Evolutionary conservation across 2,329 filamentous ascomycete genomes (phyloP).

Genomic region (Endothia cerciana): DNA sequence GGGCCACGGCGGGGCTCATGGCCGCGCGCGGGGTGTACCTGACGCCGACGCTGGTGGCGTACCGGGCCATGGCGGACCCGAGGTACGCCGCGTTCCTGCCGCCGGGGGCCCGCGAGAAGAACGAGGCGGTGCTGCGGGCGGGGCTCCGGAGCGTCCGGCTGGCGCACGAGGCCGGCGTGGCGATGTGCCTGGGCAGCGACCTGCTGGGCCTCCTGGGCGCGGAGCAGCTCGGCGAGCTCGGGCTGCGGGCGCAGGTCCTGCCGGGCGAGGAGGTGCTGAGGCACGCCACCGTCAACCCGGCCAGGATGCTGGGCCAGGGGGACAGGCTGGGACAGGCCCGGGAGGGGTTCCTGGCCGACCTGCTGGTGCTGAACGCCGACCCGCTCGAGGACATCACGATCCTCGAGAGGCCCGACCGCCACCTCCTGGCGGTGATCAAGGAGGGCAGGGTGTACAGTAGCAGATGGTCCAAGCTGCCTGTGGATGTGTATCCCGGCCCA

Average conservation of each 20-base stretch:
- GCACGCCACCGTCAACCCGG: constrained; percentile 46
- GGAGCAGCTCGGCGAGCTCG: constrained; percentile 28
- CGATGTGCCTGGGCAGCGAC: constrained; percentile 26
- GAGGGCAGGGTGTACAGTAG: constrained; percentile 48
- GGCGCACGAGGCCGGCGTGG: constrained; percentile 25
- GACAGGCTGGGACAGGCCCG: constrained; percentile 49
- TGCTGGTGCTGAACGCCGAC: constrained; percentile 53
- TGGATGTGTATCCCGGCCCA: constrained; percentile 11
- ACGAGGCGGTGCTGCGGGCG: constrained; percentile 17
- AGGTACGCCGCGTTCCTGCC: constrained; percentile 24
- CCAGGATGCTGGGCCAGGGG: constrained; percentile 48
- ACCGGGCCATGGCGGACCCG: constrained; percentile 41
- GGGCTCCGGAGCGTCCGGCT: constrained; percentile 17
- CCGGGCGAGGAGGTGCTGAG: constrained; percentile 14
- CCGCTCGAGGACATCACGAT: constrained; percentile 55
- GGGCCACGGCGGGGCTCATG: constrained; percentile 47
- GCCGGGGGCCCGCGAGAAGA: constrained; percentile 20
- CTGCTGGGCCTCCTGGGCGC: constrained; percentile 27
- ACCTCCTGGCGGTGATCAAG: constrained; percentile 54
- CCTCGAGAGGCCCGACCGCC: constrained; percentile 48
- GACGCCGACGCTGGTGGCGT: constrained; percentile 54
- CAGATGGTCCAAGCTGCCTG: constrained; percentile 26
- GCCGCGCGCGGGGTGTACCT: constrained; percentile 49
- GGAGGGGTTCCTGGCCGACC: constrained; percentile 51
- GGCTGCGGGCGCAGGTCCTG: constrained; percentile 23